Evolutionary conservation across 1,139 yeast genomes (phyloP), one percentile per base, ranked within the genome.

Genomic region (Zhuliangozyma parablackwelliae): DNA sequence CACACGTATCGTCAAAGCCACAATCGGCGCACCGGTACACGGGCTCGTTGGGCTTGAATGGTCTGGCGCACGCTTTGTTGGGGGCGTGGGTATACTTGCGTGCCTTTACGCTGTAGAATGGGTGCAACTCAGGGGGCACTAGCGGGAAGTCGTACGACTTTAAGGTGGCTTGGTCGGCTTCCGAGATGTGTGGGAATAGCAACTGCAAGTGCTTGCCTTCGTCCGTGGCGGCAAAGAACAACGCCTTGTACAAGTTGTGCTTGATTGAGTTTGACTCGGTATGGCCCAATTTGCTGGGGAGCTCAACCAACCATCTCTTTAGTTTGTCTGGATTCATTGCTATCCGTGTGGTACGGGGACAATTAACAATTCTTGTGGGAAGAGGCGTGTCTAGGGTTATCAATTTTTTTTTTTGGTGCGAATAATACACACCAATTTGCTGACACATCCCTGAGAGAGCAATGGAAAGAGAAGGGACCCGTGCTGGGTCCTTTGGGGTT

Each of bases 1-100:
- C 89, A 64, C 94, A 84, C 0, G 89, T 80, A 9, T 77, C 78
- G 55, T 84, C 95, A 45, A 71, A 75, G 1, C 85, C 87, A 65
- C 92, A 84, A 31, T 68, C 65, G 13, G 53, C 59, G 51, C 94
- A 84, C 39, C 85, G 63, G 51, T 80, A 84, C 10, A 82, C 79
- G 1, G 82, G 77, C 42, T 82, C 86, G 10, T 83, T 83, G 3
- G 57, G 50, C 32, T 65, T 67, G 46, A 84, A 78, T 24, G 75
- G 66, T 36, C 81, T 61, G 2, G 89, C 82, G 63, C 94, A 84
- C 13, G 79, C 78, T 46, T 80, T 53, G 26, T 50, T 53, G 12
- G 48, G 43, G 1, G 65, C 56, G 43, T 62, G 68, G 29, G 51
- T 43, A 40, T 58, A 59, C 9, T 13, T 33, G 8, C 38, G 33